These are phyloP conservation scores for Cladorrhinum sp. DNA, from an alignment of 2,329 filamentous ascomycete species.

Conservation along the genomic window DNA sequence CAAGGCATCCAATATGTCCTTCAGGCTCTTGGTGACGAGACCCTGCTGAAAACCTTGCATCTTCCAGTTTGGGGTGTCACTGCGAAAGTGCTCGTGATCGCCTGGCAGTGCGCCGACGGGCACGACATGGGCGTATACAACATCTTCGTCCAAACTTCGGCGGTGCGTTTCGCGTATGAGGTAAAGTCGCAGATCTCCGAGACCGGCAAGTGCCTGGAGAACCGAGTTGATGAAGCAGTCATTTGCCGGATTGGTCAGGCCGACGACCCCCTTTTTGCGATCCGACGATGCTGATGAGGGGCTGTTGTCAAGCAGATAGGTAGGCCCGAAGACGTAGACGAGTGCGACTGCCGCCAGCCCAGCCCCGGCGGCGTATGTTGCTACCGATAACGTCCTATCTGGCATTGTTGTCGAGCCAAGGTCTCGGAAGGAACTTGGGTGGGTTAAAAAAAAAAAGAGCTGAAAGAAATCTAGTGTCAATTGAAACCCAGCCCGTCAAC, in stretches of 20 bases:
- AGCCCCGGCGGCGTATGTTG: slow-evolving; percentile 91
- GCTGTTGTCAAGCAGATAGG: slow-evolving; percentile 88
- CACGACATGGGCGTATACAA: slow-evolving; percentile 67
- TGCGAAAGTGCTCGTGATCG: slow-evolving; percentile 18
- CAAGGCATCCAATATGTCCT: slow-evolving; percentile 86
- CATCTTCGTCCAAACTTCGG: slow-evolving; percentile 72
- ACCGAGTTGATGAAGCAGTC: slow-evolving; percentile 97
- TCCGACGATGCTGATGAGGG: slow-evolving; percentile 43
- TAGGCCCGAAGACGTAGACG: slow-evolving; percentile 97
- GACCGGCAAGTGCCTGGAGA: slow-evolving; percentile 84
- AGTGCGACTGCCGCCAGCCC: slow-evolving; percentile 92
- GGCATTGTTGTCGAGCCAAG: slow-evolving; percentile 70
- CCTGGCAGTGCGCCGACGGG: slow-evolving; percentile 27
- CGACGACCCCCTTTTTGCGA: slow-evolving; percentile 84
- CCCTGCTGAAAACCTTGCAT: slow-evolving; percentile 71
- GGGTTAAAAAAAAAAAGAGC: too few relatives aligned
- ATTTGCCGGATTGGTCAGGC: slow-evolving; percentile 86
- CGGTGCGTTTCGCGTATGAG: slow-evolving; percentile 88
- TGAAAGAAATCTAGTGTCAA: too few relatives aligned
- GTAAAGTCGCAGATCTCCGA: slow-evolving; percentile 86
- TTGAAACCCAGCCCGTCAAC: too few relatives aligned
- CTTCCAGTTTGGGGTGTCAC: slow-evolving; percentile 55
- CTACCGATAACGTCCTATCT: slow-evolving; percentile 77
- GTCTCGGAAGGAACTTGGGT: too few relatives aligned
- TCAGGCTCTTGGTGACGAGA: slow-evolving; percentile 79